These are phyloP conservation scores for Hypoxylon sp. DNA, from an alignment of 2,329 filamentous ascomycete genomes.

Conservation along the genomic window DNA sequence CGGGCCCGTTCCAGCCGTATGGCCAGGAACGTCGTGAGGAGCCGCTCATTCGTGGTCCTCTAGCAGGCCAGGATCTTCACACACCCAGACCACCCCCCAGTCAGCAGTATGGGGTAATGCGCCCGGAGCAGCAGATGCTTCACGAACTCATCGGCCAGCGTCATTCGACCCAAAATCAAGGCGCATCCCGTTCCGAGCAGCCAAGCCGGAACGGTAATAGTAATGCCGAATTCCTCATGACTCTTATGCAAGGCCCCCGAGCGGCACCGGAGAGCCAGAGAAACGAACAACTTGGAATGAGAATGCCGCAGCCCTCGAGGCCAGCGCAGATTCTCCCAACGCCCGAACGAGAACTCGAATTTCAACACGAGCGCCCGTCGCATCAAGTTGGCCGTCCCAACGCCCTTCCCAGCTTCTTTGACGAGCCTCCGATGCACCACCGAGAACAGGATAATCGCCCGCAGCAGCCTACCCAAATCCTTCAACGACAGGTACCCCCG, in stretches of 20 bases:
- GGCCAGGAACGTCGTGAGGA: conserved; percentile 60
- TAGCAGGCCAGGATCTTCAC: conserved; percentile 64
- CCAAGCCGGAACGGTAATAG: conserved; percentile 62
- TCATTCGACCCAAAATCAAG: conserved; percentile 65
- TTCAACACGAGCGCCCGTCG: conserved; percentile 54
- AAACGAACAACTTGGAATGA: conserved; percentile 65
- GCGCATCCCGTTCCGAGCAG: conserved; percentile 60
- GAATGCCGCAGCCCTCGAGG: conserved; percentile 64
- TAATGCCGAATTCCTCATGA: conserved; percentile 87
- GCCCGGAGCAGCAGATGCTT: conserved; percentile 68
- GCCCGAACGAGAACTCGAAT: conserved; percentile 63
- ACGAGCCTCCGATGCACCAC: conserved; percentile 63
- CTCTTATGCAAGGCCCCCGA: conserved; percentile 75
- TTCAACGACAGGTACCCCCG: conserved; percentile 71
- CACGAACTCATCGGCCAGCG: conserved; percentile 71
- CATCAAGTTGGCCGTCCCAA: conserved; percentile 49
- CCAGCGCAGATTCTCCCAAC: conserved; percentile 61
- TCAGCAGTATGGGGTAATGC: conserved; percentile 60
- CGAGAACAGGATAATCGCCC: conserved; percentile 61
- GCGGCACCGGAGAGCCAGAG: conserved; percentile 62
- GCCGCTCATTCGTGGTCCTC: conserved; percentile 55
- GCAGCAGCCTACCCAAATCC: conserved; percentile 71
- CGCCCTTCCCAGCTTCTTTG: conserved; percentile 64
- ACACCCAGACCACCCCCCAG: conserved; percentile 62
- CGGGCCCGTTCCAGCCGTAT: conserved; percentile 62